A percentile compares a stretch with the other conserved stretches of the same genome.
Evolutionary conservation across 2,329 filamentous ascomycete species (phyloP).

Genomic region (Xylaria sp.): DNA sequence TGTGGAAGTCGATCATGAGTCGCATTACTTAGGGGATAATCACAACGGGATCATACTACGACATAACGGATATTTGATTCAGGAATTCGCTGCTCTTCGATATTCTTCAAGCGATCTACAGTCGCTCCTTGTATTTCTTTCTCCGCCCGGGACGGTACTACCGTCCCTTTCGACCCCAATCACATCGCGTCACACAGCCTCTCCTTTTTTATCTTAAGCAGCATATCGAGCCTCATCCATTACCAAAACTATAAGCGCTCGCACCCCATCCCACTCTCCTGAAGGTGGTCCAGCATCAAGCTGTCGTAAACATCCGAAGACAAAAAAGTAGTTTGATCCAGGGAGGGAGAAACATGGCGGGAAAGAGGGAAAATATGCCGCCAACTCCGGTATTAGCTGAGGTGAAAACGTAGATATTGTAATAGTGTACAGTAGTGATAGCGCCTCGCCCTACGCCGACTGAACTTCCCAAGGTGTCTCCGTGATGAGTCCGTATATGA

Average conservation of each 20-base stretch:
- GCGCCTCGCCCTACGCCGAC: slow-evolving; percentile 5
- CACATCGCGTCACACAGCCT: slow-evolving; percentile 3
- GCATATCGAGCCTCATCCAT: slow-evolving; percentile 9
- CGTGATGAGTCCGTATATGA: not conserved
- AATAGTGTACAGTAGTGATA: slow-evolving; percentile 32
- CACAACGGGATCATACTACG: not conserved
- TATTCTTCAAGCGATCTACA: not conserved
- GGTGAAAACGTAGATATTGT: slow-evolving; percentile 19
- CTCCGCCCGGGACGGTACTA: not conserved
- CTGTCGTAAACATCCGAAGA: slow-evolving; percentile 1
- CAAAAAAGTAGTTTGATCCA: slow-evolving; percentile 3
- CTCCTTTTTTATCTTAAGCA: not conserved
- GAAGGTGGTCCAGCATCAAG: not conserved
- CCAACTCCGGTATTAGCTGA: slow-evolving; percentile 31
- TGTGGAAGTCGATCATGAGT: not conserved
- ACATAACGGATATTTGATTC: not conserved
- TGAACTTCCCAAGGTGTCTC: not conserved
- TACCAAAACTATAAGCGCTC: slow-evolving; percentile 12
- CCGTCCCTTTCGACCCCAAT: not conserved
- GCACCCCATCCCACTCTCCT: slow-evolving; percentile 14
- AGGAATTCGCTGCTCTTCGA: not conserved
- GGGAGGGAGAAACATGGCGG: slow-evolving; percentile 16
- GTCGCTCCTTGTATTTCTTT: slow-evolving; percentile 6
- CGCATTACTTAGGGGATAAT: not conserved
- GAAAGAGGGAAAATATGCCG: slow-evolving; percentile 27